Conservation (phyloP, 257 asterid species). For the Scutellaria barbata region DNA sequence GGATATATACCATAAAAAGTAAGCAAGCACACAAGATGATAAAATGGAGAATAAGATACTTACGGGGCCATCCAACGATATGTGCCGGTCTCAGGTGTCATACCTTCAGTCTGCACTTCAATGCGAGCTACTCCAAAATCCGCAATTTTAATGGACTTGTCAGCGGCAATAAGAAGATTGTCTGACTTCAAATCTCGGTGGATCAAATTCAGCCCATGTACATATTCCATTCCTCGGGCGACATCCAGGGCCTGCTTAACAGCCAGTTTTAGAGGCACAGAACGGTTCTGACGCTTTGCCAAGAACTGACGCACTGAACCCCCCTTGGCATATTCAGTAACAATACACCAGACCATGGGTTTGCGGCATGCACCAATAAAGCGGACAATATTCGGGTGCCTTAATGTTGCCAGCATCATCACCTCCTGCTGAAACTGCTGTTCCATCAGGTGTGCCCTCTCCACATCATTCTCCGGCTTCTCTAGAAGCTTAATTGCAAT, state of each 20-base stretch:
- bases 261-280: constrained; percentile 93
- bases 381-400: constrained; percentile 94
- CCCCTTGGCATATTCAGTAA: constrained; percentile 97
- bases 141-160: constrained; percentile 91
- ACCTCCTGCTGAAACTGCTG: constrained; percentile 99
- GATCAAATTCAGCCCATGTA: constrained; percentile 84
- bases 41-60: constrained; percentile 44
- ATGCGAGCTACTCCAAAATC: constrained; percentile 99
- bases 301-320: constrained; percentile 94
- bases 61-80: constrained; percentile 99
- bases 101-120: constrained; percentile 98
- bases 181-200: constrained; percentile 97
- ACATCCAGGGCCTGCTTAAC: constrained; percentile 99
- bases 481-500: constrained; percentile 96
- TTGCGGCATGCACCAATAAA: constrained; percentile 94
- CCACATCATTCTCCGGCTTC: constrained; percentile 82
- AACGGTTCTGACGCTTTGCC: constrained; percentile 78
- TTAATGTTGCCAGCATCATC: constrained; percentile 90
- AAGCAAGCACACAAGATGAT: not conserved
- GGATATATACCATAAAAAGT: not conserved
- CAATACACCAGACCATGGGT: constrained; percentile 99
- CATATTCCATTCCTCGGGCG: constrained; percentile 97
- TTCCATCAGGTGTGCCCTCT: constrained; percentile 91
- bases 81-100: constrained; percentile 99
- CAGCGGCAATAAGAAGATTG: constrained; percentile 90